These are phyloP conservation scores for Neonectria magnoliae DNA, from an alignment of 2,329 filamentous ascomycete species.

Conservation along the genomic window DNA sequence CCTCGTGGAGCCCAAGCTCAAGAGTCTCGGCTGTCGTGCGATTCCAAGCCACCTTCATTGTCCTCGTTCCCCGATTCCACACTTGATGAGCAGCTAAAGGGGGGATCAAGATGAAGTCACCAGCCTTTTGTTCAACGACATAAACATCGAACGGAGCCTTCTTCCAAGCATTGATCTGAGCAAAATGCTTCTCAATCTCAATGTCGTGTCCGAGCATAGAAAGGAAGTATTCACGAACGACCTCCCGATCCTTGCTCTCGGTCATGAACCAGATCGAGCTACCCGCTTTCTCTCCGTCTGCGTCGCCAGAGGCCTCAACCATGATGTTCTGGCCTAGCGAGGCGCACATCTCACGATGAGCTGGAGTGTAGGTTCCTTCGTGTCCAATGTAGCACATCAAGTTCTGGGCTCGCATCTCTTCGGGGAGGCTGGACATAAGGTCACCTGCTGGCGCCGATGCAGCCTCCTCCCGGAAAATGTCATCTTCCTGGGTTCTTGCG, in stretches of 20 bases:
- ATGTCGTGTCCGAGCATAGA: conserved; percentile 95
- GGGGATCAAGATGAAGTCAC: conserved; percentile 93
- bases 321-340: conserved; percentile 97
- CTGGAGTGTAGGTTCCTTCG: conserved; percentile 95
- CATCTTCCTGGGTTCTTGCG: conserved; percentile 49
- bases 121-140: conserved; percentile 87
- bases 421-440: conserved; percentile 90
- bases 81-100: conserved; percentile 96
- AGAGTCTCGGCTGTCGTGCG: conserved; percentile 92
- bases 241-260: conserved; percentile 88
- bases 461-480: conserved; percentile 59
- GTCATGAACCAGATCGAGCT: conserved; percentile 99
- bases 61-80: conserved; percentile 95
- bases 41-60: conserved; percentile 99
- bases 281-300: conserved; percentile 81
- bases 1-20: conserved; percentile 85
- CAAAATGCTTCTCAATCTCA: conserved; percentile 96
- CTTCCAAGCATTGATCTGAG: conserved; percentile 94
- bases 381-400: conserved; percentile 99
- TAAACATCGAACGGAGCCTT: conserved; percentile 93
- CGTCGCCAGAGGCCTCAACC: conserved; percentile 85
- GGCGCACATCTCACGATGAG: conserved; percentile 97
- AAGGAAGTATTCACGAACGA: conserved; percentile 93
- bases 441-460: conserved; percentile 81
- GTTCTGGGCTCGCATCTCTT: conserved; percentile 91